Conservation (phyloP, 305 asterid species). For the Fraxinus floribunda region DNA sequence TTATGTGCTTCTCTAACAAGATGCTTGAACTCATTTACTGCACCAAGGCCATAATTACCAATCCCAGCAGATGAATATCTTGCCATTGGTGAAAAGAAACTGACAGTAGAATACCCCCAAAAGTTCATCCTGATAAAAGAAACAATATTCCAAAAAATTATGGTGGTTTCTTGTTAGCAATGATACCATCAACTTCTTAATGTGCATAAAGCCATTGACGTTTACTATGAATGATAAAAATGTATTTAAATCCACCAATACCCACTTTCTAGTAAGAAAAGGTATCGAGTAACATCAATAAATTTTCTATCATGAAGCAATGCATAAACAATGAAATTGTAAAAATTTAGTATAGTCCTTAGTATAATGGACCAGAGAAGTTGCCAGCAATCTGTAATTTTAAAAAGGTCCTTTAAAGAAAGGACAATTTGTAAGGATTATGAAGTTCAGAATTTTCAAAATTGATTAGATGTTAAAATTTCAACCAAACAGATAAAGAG, state of each 20-base stretch:
- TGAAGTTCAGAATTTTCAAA: neutral
- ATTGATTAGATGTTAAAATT: neutral
- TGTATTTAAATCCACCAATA: neutral
- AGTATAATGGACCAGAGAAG: neutral
- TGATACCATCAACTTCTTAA: slow-evolving; percentile 22
- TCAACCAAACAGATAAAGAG: neutral
- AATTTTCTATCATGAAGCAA: neutral
- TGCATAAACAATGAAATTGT: neutral
- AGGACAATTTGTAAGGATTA: neutral
- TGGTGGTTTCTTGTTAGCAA: slow-evolving; percentile 17
- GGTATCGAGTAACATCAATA: neutral
- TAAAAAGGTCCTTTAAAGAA: neutral
- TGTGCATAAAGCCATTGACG: slow-evolving; percentile 17
- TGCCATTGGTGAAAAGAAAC: slow-evolving; percentile 93
- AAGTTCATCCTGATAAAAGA: slow-evolving; percentile 70
- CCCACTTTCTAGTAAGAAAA: slow-evolving; percentile 4
- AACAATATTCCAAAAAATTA: slow-evolving; percentile 16
- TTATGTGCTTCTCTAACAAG: slow-evolving; percentile 96
- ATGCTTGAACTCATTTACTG: slow-evolving; percentile 78
- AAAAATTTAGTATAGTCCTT: neutral
- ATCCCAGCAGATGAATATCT: slow-evolving; percentile 76
- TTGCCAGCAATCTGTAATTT: neutral
- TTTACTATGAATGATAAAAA: slow-evolving; percentile 5
- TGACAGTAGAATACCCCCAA: slow-evolving; percentile 98
- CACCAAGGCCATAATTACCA: slow-evolving; percentile 60